Evolutionary conservation across 129 eudicot species (phyloP), one percentile per base, ranked within the genome.

Genomic region (Erigeron canadensis): DNA sequence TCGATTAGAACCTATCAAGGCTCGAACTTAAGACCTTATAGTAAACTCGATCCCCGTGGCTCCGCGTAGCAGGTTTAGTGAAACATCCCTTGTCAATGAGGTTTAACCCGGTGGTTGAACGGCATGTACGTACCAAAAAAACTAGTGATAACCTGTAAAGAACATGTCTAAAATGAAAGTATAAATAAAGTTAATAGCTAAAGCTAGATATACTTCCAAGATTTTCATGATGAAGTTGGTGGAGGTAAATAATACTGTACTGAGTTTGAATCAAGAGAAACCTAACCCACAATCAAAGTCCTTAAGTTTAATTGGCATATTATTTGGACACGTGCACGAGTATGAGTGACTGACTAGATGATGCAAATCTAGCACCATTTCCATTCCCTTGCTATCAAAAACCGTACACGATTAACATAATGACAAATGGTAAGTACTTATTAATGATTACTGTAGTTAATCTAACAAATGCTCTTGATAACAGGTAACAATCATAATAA

Each of bases 351-450:
- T 51, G 28, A n/a, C 51, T 50, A n/a, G n/a, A n/a, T n/a, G 64
- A 65, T 38, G 70, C 64, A 58, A 55, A 44, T 78, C 77, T 66
- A 23, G 44, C 71, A 68, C 75, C 71, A 47, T 59, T 66, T 62
- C 44, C 60, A 71, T 79, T 81, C 79, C 78, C 68, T n/a, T n/a
- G n/a, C n/a, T n/a, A 72, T 76, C 82, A 77, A 70, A 72, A 16
- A 77, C 56, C 75, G 38, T 44, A 15, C 23, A 13, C 48, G 2
- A 59, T 28, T 28, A 1, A 28, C 1, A 28, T 28, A 28, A 28
- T 28, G 34, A 28, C 2, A 28, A 28, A 28, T 28, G 34, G 34
- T 28, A 28, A 2, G 2, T 28, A 1, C 1, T 28, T 28, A 28
- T 28, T 28, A 0, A 28, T 0, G n/a, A n/a, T n/a, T n/a, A n/a